Evolutionary conservation across 192 early-diverging fungal genomes (phyloP).

Genomic region (Umbelopsis isabellina): DNA sequence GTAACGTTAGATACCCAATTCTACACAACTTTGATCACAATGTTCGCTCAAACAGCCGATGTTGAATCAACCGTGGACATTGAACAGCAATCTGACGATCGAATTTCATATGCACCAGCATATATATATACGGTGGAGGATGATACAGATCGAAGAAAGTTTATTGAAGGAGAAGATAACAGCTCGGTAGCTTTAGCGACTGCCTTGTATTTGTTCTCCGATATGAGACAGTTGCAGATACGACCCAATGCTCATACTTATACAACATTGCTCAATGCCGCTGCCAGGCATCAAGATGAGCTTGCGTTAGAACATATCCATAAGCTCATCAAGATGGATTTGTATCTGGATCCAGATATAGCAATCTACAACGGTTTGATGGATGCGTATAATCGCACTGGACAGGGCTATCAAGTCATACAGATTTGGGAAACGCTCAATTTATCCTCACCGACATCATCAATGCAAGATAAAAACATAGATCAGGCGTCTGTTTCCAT

Average conservation of each 20-base stretch:
- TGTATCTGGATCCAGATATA: slow-evolving; percentile 43
- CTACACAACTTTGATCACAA: slow-evolving; percentile 15
- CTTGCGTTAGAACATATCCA: slow-evolving; percentile 36
- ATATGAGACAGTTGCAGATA: slow-evolving; percentile 38
- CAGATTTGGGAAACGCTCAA: slow-evolving; percentile 43
- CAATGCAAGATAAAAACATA: slow-evolving; percentile 19
- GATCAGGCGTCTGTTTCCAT: slow-evolving; percentile 42
- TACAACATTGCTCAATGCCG: slow-evolving; percentile 36
- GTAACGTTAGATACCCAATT: slow-evolving; percentile 19
- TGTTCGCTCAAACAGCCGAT: slow-evolving; percentile 12
- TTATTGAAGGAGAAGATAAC: slow-evolving; percentile 1
- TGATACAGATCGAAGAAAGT: slow-evolving; percentile 5
- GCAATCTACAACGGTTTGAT: slow-evolving; percentile 48
- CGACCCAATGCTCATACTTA: slow-evolving; percentile 34
- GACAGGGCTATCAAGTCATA: slow-evolving; percentile 34
- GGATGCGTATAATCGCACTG: slow-evolving; percentile 47
- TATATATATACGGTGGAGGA: slow-evolving; percentile 10
- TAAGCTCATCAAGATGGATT: slow-evolving; percentile 44
- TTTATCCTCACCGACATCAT: background rate
- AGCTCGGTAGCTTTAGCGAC: slow-evolving; percentile 10
- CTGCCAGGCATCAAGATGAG: slow-evolving; percentile 23
- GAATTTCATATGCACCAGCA: slow-evolving; percentile 7
- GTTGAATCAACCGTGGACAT: background rate
- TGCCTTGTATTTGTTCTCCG: slow-evolving; percentile 33
- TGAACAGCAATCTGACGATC: background rate